Conservation (phyloP, 768 basidiomycete genomes). For the Tricholoma sp. region DNA sequence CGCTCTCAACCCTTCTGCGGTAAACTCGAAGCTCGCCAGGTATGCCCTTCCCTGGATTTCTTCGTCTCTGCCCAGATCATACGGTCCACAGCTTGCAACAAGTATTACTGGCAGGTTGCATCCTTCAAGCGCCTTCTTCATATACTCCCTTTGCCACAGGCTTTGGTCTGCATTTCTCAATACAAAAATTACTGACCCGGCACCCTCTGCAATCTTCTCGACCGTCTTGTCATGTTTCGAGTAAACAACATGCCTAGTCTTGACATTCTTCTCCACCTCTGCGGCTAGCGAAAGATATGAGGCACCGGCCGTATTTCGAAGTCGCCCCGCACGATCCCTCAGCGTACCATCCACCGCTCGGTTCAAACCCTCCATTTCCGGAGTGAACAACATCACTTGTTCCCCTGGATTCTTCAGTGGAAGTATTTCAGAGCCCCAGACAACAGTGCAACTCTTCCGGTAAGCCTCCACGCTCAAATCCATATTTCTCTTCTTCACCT, state of each 20-base stretch:
- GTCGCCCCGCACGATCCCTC: slow-evolving; percentile 33
- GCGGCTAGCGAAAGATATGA: slow-evolving; percentile 47
- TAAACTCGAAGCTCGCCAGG: slow-evolving; percentile 58
- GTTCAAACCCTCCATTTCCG: slow-evolving; percentile 53
- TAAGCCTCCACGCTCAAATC: slow-evolving; percentile 46
- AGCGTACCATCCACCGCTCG: slow-evolving; percentile 55
- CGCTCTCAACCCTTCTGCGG: slow-evolving; percentile 41
- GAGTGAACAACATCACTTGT: slow-evolving; percentile 47
- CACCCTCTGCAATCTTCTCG: slow-evolving; percentile 9
- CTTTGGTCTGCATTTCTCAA: slow-evolving; percentile 51
- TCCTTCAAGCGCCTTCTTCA: slow-evolving; percentile 24
- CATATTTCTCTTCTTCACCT: slow-evolving; percentile 33
- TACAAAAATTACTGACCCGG: slow-evolving; percentile 42
- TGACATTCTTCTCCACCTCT: slow-evolving; percentile 27
- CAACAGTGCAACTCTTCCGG: slow-evolving; percentile 37
- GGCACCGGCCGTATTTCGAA: slow-evolving; percentile 55
- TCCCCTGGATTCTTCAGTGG: slow-evolving; percentile 26
- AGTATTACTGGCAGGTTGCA: slow-evolving; percentile 35
- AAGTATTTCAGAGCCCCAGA: slow-evolving; percentile 36
- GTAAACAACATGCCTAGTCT: slow-evolving; percentile 46
- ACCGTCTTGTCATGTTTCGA: slow-evolving; percentile 7
- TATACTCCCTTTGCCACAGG: slow-evolving; percentile 45
- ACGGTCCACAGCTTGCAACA: slow-evolving; percentile 62
- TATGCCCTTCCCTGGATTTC: slow-evolving; percentile 26
- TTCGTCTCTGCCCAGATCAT: slow-evolving; percentile 41